Evolutionary conservation across 2,329 filamentous ascomycete species (phyloP).

Genomic region (Penicillium hordei): DNA sequence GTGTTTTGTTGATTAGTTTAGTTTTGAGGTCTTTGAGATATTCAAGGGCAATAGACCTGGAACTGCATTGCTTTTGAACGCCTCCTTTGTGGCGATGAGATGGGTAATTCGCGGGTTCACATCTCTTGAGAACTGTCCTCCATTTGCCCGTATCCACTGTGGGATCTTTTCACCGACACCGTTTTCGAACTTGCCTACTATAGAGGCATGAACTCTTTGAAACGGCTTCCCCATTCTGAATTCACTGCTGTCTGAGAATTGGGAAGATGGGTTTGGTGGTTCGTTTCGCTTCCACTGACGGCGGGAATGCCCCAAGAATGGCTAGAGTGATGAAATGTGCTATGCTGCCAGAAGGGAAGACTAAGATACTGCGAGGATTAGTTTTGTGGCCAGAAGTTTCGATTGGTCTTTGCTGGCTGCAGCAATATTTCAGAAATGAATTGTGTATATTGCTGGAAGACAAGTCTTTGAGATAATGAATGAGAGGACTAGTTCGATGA

Average conservation of each 20-base stretch:
- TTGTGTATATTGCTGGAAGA: background rate
- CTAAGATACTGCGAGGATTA: background rate
- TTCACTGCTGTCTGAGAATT: background rate
- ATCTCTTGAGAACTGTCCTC: conserved; percentile 56
- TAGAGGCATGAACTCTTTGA: conserved; percentile 54
- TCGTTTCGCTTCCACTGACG: background rate
- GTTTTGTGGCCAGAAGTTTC: background rate
- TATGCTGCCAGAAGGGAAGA: background rate
- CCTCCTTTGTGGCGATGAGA: conserved; percentile 64
- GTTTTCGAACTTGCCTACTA: conserved; percentile 58
- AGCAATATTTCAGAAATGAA: background rate
- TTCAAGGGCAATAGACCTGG: conserved; percentile 33
- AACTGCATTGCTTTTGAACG: conserved; percentile 55
- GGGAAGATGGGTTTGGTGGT: background rate
- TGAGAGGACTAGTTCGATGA: background rate
- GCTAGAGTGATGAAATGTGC: background rate
- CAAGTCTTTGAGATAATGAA: background rate
- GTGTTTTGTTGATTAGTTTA: conserved; percentile 20
- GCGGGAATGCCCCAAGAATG: background rate
- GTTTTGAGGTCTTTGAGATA: conserved; percentile 9
- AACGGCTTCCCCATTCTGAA: conserved; percentile 49
- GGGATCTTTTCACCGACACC: conserved; percentile 57
- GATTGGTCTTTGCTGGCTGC: background rate
- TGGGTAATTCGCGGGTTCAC: conserved; percentile 66
- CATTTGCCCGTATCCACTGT: conserved; percentile 64